Percentiles rank a stretch among this genome's conserved stretches.
phyloP scores from a whole-genome alignment of 164 flowering plant genomes.

The Liriodendron chinense region DNA sequence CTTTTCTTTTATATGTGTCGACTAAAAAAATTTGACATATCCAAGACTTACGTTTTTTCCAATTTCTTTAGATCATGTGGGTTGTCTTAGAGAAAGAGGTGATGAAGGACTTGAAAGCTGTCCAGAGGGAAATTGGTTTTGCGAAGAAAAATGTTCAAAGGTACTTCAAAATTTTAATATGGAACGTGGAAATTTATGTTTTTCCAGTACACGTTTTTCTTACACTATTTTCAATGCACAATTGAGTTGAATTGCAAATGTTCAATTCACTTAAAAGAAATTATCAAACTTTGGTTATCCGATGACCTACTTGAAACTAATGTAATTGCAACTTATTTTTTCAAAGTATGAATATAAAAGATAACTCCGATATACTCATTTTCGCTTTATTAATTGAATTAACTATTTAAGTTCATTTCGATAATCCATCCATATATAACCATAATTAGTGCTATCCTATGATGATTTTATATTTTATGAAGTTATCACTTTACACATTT shows the following conservation, averaged over 20 bases:
- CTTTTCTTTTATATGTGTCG: neutral
- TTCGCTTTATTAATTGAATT: no score
- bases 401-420: no score
- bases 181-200: neutral
- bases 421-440: no score
- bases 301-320: no score
- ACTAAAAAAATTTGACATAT: neutral
- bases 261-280: neutral
- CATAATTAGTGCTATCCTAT: no score
- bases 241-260: neutral
- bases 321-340: no score
- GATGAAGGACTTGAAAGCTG: slow-evolving; percentile 7
- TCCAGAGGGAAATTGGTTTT: slow-evolving; percentile 56
- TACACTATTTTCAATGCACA: neutral
- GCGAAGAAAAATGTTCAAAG: slow-evolving; percentile 62
- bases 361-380: no score
- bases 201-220: neutral
- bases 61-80: slow-evolving; percentile 55
- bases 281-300: no score
- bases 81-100: slow-evolving; percentile 43
- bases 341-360: no score
- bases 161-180: slow-evolving; percentile 34
- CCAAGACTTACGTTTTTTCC: neutral
- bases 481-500: no score
- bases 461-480: no score